A percentile compares a stretch with the other conserved stretches of the same genome.
These are phyloP conservation scores for Ceratobasidium sp. DNA, from an alignment of 1,284 basidiomycete genomes.

Conservation along the genomic window DNA sequence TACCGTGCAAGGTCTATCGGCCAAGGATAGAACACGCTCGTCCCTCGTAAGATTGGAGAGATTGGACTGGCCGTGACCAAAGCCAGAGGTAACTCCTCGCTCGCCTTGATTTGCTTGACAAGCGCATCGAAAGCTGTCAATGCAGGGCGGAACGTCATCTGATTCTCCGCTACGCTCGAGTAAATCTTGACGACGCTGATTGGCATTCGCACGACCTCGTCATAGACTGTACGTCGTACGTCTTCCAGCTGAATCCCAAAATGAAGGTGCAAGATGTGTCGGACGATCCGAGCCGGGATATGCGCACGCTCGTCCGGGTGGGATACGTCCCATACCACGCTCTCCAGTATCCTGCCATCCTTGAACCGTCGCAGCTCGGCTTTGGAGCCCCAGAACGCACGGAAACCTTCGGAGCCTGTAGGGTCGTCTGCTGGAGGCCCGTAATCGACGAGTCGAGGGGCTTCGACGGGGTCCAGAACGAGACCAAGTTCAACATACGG, in stretches of 20 bases:
- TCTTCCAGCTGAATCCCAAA: slow-evolving; percentile 70
- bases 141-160: slow-evolving; percentile 60
- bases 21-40: slow-evolving; percentile 78
- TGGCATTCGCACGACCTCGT: slow-evolving; percentile 77
- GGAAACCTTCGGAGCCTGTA: slow-evolving; percentile 71
- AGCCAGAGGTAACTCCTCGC: slow-evolving; percentile 83
- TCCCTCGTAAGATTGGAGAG: slow-evolving; percentile 84
- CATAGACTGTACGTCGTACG: slow-evolving; percentile 68
- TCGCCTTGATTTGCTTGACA: slow-evolving; percentile 79
- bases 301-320: slow-evolving; percentile 80
- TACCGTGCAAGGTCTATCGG: slow-evolving; percentile 66
- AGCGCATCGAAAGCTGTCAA: slow-evolving; percentile 85
- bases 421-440: slow-evolving; percentile 79
- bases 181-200: slow-evolving; percentile 38
- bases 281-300: slow-evolving; percentile 82
- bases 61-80: slow-evolving; percentile 83
- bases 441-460: slow-evolving; percentile 88
- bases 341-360: slow-evolving; percentile 92
- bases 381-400: slow-evolving; percentile 91
- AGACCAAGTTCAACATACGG: slow-evolving; percentile 73
- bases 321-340: slow-evolving; percentile 91
- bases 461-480: slow-evolving; percentile 76
- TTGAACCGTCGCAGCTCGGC: slow-evolving; percentile 97
- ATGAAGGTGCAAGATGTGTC: slow-evolving; percentile 81
- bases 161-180: slow-evolving; percentile 20